Percentiles rank a stretch among this genome's conserved stretches.
Evolutionary conservation across 2,329 filamentous ascomycete genomes (phyloP).

Genomic region (Fusarium pininemorale): DNA sequence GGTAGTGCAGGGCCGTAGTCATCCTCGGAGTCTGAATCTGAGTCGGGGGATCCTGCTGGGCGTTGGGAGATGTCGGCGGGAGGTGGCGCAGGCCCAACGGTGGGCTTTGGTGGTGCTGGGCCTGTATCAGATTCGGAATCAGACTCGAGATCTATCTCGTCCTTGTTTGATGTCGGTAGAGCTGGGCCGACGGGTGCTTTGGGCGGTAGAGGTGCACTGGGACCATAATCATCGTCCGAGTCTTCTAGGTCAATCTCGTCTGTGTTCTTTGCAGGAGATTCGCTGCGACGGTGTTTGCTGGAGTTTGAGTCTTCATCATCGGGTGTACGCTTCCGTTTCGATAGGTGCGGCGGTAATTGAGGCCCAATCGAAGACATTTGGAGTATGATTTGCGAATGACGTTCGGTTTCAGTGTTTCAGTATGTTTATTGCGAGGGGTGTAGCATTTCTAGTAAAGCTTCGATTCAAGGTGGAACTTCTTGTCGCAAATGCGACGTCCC

Average conservation of each 20-base stretch:
- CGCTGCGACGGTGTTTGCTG: slow-evolving; percentile 53
- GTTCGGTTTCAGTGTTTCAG: slow-evolving; percentile 2
- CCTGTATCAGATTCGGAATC: slow-evolving; percentile 49
- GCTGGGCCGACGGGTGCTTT: slow-evolving; percentile 38
- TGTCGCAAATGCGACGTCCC: slow-evolving; percentile 24
- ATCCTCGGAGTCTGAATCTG: slow-evolving; percentile 58
- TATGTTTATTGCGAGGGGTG: slow-evolving; percentile 14
- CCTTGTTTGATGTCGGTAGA: slow-evolving; percentile 44
- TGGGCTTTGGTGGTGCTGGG: slow-evolving; percentile 49
- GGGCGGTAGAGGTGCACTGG: slow-evolving; percentile 41
- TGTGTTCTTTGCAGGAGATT: slow-evolving; percentile 51
- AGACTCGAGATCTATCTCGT: slow-evolving; percentile 55
- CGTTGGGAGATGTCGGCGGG: slow-evolving; percentile 41
- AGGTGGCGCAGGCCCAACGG: slow-evolving; percentile 48
- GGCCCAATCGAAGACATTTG: slow-evolving; percentile 76
- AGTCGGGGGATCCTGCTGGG: slow-evolving; percentile 46
- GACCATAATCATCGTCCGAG: slow-evolving; percentile 56
- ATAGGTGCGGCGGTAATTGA: slow-evolving; percentile 72
- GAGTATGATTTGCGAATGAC: slow-evolving; percentile 20
- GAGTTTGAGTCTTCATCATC: slow-evolving; percentile 49
- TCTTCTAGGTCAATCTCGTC: slow-evolving; percentile 59
- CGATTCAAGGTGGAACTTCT: slow-evolving; percentile 25
- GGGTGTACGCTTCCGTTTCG: slow-evolving; percentile 68
- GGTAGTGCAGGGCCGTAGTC: slow-evolving; percentile 70
- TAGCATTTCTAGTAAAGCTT: slow-evolving; percentile 15